These are phyloP conservation scores for Aechmea fasciata DNA, from an alignment of 176 grass and related monocot species.

Conservation along the genomic window DNA sequence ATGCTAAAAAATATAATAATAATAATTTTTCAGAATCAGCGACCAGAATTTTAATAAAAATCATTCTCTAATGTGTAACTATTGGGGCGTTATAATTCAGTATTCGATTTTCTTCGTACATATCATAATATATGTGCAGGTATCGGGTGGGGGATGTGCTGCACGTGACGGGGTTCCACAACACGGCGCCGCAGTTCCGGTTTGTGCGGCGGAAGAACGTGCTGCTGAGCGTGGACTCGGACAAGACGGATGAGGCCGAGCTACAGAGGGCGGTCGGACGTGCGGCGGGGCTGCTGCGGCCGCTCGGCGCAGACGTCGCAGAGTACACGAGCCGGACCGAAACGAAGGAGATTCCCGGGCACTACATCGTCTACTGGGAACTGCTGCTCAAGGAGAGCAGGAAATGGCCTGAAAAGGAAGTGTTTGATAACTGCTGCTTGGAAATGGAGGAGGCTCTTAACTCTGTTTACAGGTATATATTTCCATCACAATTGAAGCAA, in stretches of 20 bases:
- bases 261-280: conserved; percentile 71
- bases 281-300: conserved; percentile 39
- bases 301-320: conserved; percentile 39
- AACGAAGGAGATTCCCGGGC: conserved; percentile 69
- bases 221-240: conserved; percentile 82
- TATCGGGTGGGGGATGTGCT: conserved; percentile 66
- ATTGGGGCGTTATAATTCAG: too few relatives aligned
- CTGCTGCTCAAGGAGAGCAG: conserved; percentile 43
- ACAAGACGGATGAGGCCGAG: conserved; percentile 94
- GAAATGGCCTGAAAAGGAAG: conserved; percentile 34
- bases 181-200: conserved; percentile 69
- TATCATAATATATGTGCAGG: neutral
- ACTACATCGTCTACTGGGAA: conserved; percentile 99
- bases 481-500: too few relatives aligned
- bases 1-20: too few relatives aligned
- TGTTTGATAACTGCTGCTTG: conserved; percentile 72
- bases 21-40: too few relatives aligned
- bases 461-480: conserved; percentile 41
- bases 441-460: conserved; percentile 98
- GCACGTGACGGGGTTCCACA: conserved; percentile 67
- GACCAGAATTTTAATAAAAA: too few relatives aligned
- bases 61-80: too few relatives aligned
- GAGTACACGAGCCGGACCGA: conserved; percentile 91
- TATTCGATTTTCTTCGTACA: too few relatives aligned
- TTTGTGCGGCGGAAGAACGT: conserved; percentile 90